Evolutionary conservation across 2,329 filamentous ascomycete species (phyloP).

Genomic region (Cladosporium velox): DNA sequence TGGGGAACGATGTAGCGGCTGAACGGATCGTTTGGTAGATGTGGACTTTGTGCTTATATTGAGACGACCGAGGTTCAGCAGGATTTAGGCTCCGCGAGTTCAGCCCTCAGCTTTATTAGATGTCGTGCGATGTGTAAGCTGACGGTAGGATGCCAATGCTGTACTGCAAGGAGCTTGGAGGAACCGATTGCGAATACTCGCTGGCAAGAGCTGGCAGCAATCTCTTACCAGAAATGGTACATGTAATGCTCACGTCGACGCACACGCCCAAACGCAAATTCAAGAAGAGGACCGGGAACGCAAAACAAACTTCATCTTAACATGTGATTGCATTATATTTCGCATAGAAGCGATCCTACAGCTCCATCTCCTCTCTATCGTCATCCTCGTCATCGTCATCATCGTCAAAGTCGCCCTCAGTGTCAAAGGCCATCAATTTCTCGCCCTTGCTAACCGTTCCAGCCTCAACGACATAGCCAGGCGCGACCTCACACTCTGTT

Average conservation of each 20-base stretch:
- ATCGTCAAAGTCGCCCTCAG: slow-evolving; percentile 30
- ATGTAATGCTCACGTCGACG: background rate
- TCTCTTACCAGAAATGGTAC: background rate
- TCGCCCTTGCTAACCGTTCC: slow-evolving; percentile 66
- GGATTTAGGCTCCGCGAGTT: background rate
- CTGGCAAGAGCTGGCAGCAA: background rate
- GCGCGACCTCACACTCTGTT: slow-evolving; percentile 89
- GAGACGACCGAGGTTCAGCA: background rate
- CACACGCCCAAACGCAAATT: background rate
- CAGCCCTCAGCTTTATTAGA: background rate
- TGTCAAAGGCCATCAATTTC: slow-evolving; percentile 59
- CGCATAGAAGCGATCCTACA: background rate
- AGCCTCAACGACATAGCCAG: slow-evolving; percentile 78
- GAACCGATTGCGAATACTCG: background rate
- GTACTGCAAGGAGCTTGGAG: background rate
- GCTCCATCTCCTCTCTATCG: slow-evolving; percentile 11
- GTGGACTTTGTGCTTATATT: background rate
- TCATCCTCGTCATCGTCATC: slow-evolving; percentile 27
- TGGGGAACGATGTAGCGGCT: background rate
- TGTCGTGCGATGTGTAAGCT: slow-evolving; percentile 1
- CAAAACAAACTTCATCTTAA: background rate
- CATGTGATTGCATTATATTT: background rate
- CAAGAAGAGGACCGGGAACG: background rate
- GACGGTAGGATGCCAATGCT: background rate
- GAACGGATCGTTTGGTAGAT: background rate